A percentile compares a stretch with the other conserved stretches of the same genome.
phyloP scores from a whole-genome alignment of 805 yeast species.

The Maudiozyma barnettii region DNA sequence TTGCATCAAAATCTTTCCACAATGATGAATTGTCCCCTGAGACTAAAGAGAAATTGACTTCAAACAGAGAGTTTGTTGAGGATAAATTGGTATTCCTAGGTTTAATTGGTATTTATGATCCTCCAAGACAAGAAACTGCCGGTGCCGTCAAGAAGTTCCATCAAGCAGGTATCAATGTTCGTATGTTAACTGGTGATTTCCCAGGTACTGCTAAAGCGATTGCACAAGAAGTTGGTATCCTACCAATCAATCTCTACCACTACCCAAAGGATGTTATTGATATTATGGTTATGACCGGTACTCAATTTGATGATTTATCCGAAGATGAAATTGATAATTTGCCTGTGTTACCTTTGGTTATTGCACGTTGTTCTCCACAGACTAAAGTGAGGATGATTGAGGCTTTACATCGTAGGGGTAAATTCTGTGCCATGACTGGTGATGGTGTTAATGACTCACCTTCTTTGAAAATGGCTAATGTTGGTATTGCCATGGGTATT shows the following conservation, averaged over 20 bases:
- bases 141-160: conserved; percentile 65
- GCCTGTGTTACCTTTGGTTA: conserved; percentile 72
- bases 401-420: conserved; percentile 82
- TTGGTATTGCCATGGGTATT: conserved; percentile 89
- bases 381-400: conserved; percentile 84
- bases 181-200: conserved; percentile 94
- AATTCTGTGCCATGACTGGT: conserved; percentile 98
- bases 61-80: conserved; percentile 36
- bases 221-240: conserved; percentile 85
- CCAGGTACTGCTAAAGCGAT: conserved; percentile 80
- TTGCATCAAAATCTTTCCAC: conserved; percentile 40
- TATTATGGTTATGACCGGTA: conserved; percentile 74
- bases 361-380: conserved; percentile 92
- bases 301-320: conserved; percentile 60
- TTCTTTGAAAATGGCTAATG: conserved; percentile 88
- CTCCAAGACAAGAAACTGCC: conserved; percentile 84
- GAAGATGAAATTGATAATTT: conserved; percentile 63
- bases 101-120: conserved; percentile 90
- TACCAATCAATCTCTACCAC: conserved; percentile 42
- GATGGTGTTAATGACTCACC: conserved; percentile 99
- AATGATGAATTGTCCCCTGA: conserved; percentile 31
- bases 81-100: conserved; percentile 68
- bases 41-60: conserved; percentile 17
- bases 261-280: conserved; percentile 33
- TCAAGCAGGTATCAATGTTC: conserved; percentile 93